Percentiles rank a stretch among this genome's conserved stretches.
Conservation (phyloP, 2,329 filamentous ascomycete species). For the Hymenoscyphus infarciens region DNA sequence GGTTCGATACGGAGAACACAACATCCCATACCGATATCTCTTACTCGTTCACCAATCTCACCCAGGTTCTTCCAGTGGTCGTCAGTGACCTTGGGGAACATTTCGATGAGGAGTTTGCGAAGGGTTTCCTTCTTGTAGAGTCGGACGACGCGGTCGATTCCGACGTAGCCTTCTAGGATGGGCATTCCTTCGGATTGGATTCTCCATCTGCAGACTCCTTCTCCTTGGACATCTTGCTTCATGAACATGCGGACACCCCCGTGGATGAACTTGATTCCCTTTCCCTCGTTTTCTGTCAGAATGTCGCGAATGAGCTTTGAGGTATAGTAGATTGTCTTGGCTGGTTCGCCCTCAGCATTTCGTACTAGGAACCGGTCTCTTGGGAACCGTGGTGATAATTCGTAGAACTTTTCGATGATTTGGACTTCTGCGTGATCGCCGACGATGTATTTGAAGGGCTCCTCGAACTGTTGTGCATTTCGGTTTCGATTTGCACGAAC, state of each 20-base stretch:
- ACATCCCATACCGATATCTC: slow-evolving; percentile 82
- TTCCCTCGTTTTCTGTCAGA: slow-evolving; percentile 79
- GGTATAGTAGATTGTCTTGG: slow-evolving; percentile 97
- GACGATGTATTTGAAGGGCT: slow-evolving; percentile 89
- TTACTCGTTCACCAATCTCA: slow-evolving; percentile 82
- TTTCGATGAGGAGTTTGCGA: slow-evolving; percentile 79
- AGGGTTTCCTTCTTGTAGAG: slow-evolving; percentile 77
- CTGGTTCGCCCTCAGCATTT: slow-evolving; percentile 81
- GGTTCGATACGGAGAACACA: slow-evolving; percentile 84
- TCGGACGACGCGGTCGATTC: slow-evolving; percentile 69
- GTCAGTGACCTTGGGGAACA: slow-evolving; percentile 87
- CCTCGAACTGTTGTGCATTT: slow-evolving; percentile 60
- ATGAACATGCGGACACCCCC: slow-evolving; percentile 99
- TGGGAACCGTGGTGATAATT: slow-evolving; percentile 79
- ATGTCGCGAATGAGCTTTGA: slow-evolving; percentile 81
- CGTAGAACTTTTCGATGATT: slow-evolving; percentile 79
- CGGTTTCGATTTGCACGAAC: slow-evolving; percentile 31
- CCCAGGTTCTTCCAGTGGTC: slow-evolving; percentile 72
- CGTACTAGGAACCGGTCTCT: slow-evolving; percentile 92
- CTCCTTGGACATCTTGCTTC: slow-evolving; percentile 88
- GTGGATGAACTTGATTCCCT: slow-evolving; percentile 92
- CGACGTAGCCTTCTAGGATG: slow-evolving; percentile 87
- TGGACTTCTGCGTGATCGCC: slow-evolving; percentile 71
- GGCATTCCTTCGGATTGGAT: slow-evolving; percentile 93
- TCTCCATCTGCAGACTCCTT: slow-evolving; percentile 86